Conservation (phyloP, 2,329 filamentous ascomycete species). For the Ophiosphaerella herpotricha region DNA sequence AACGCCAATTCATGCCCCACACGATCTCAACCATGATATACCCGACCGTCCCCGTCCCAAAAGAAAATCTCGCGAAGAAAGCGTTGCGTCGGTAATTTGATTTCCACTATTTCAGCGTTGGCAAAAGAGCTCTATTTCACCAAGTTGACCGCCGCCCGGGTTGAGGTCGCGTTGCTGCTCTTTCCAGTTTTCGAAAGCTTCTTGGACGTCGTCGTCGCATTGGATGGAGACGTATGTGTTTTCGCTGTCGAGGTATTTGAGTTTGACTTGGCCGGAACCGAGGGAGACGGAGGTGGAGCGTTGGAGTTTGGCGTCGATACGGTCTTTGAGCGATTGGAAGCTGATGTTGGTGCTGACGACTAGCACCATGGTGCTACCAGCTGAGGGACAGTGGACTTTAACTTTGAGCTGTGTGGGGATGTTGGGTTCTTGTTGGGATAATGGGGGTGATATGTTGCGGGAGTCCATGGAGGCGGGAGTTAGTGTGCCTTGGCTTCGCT, state of each 20-base stretch:
- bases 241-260: conserved; percentile 85
- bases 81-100: too few relatives aligned
- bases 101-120: conserved; percentile 34
- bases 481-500: conserved; percentile 40
- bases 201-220: conserved; percentile 94
- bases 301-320: conserved; percentile 92
- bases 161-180: conserved; percentile 70
- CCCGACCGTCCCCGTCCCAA: background rate
- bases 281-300: conserved; percentile 85
- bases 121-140: conserved; percentile 73
- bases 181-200: conserved; percentile 92
- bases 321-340: conserved; percentile 89
- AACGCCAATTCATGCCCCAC: too few relatives aligned
- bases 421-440: conserved; percentile 27
- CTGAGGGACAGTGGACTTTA: conserved; percentile 79
- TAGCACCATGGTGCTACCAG: conserved; percentile 90
- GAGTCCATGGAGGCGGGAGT: conserved; percentile 46
- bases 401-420: conserved; percentile 85
- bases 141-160: conserved; percentile 69
- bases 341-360: conserved; percentile 95
- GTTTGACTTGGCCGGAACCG: conserved; percentile 77
- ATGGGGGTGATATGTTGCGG: conserved; percentile 46
- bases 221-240: conserved; percentile 92
- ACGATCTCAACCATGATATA: too few relatives aligned
- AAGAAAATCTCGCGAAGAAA: background rate